Percentiles rank a stretch among this genome's conserved stretches.
Conservation (phyloP, 306 rosid genomes). For the Rubus parviflorus region DNA sequence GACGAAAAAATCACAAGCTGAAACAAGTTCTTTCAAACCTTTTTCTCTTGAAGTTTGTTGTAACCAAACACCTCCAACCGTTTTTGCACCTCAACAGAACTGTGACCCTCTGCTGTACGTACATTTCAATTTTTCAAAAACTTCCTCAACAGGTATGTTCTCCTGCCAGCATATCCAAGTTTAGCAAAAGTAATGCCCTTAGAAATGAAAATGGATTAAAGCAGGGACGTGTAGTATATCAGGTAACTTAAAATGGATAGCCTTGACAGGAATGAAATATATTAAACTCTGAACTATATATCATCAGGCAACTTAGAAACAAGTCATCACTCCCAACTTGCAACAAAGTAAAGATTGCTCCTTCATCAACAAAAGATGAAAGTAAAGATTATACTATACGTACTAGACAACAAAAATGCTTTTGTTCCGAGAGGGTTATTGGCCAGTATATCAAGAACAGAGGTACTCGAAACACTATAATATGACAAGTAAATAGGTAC, state of each 20-base stretch:
- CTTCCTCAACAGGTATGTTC: constrained; percentile 26
- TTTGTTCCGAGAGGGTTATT: not conserved
- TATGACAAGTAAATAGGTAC: not conserved
- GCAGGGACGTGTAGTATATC: not conserved
- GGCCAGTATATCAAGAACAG: not conserved
- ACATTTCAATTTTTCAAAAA: constrained; percentile 25
- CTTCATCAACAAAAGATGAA: not conserved
- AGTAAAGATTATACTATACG: not conserved
- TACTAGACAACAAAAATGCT: not conserved
- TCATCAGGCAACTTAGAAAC: not conserved
- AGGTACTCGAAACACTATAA: not conserved
- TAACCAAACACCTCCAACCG: constrained; percentile 21
- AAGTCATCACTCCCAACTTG: not conserved
- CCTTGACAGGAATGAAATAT: not conserved
- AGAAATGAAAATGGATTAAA: not conserved
- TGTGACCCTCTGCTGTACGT: constrained; percentile 27
- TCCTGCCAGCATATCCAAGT: constrained; percentile 15
- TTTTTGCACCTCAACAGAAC: constrained; percentile 10
- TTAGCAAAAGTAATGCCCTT: not conserved
- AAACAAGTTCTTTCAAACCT: constrained; percentile 11
- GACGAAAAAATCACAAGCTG: not conserved
- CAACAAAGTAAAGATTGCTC: not conserved
- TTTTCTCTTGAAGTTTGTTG: constrained; percentile 30
- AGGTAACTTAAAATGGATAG: not conserved
- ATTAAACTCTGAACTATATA: not conserved